These are phyloP conservation scores for Eimeria sp. DNA, from an alignment of 169 alveolate species.

Conservation along the genomic window DNA sequence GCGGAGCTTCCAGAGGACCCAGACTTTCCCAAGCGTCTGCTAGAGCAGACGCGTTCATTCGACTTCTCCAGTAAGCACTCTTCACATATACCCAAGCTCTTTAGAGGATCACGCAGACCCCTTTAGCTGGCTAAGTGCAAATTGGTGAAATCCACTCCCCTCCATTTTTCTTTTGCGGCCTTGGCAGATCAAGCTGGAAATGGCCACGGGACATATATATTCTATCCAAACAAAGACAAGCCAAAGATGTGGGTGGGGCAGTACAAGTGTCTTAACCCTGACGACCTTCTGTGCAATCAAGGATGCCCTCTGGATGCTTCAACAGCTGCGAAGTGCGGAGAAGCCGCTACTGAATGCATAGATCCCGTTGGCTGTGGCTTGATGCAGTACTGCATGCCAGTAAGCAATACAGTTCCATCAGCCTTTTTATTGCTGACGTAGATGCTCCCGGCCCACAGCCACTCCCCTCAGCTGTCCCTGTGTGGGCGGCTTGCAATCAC, in stretches of 20 bases:
- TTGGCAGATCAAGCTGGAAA: conserved; percentile 19
- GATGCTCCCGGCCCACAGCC: background rate
- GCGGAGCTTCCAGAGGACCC: conserved; percentile 89
- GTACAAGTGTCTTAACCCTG: conserved; percentile 87
- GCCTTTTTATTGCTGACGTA: background rate
- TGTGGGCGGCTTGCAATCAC: background rate
- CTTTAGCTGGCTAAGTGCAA: background rate
- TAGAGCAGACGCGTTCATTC: conserved; percentile 83
- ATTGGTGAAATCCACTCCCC: background rate
- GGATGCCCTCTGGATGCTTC: conserved; percentile 49
- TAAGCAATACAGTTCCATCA: background rate
- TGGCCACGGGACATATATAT: conserved; percentile 86
- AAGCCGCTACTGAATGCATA: conserved; percentile 36
- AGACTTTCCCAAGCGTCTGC: conserved; percentile 85
- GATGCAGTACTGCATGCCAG: conserved; percentile 70
- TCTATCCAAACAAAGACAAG: conserved; percentile 86
- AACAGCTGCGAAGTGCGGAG: conserved; percentile 30
- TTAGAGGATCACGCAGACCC: background rate
- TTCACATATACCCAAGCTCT: background rate
- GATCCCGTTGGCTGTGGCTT: conserved; percentile 44
- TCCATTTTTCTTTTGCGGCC: background rate
- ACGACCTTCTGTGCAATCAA: conserved; percentile 82
- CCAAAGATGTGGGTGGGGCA: conserved; percentile 90
- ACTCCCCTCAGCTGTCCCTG: too few relatives aligned
- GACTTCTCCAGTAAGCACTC: conserved; percentile 82